Conservation (phyloP, 352 stramenopile species). For the Globisporangium paddicum region DNA sequence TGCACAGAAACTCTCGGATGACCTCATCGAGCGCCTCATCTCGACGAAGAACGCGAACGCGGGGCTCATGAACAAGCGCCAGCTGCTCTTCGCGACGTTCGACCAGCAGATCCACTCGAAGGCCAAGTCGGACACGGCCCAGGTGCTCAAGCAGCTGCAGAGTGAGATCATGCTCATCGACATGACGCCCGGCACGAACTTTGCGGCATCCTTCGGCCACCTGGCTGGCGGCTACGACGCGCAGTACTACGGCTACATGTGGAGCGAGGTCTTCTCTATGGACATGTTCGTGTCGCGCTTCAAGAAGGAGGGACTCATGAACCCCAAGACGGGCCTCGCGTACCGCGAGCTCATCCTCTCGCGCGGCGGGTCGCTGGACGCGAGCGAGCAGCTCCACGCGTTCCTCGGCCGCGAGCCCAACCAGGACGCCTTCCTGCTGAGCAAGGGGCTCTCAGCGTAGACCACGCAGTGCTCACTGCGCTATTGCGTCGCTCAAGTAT, state of each 20-base stretch:
- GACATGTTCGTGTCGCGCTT: conserved; percentile 90
- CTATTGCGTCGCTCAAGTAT: background rate
- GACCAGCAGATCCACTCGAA: conserved; percentile 87
- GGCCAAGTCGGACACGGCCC: conserved; percentile 72
- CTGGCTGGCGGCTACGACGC: conserved; percentile 73
- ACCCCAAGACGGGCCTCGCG: conserved; percentile 65
- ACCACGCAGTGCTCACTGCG: background rate
- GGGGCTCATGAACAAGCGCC: conserved; percentile 77
- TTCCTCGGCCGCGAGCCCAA: conserved; percentile 78
- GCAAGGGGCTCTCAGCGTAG: conserved; percentile 46
- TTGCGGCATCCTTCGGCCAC: conserved; percentile 82
- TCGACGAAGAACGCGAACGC: conserved; percentile 85
- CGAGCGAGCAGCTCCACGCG: conserved; percentile 70
- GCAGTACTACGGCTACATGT: conserved; percentile 89
- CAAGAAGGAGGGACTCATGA: conserved; percentile 83
- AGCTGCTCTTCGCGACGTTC: conserved; percentile 77
- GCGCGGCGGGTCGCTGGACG: conserved; percentile 73
- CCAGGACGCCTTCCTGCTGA: conserved; percentile 79
- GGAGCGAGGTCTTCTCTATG: conserved; percentile 87
- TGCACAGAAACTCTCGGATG: conserved; percentile 68
- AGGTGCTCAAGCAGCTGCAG: conserved; percentile 78
- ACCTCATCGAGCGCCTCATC: conserved; percentile 78
- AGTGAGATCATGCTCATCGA: conserved; percentile 86
- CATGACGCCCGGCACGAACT: conserved; percentile 83
- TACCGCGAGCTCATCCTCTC: conserved; percentile 88